Evolutionary conservation across 345 rosid species (phyloP), one percentile per base, ranked within the genome.

Genomic region (Linum trigynum): DNA sequence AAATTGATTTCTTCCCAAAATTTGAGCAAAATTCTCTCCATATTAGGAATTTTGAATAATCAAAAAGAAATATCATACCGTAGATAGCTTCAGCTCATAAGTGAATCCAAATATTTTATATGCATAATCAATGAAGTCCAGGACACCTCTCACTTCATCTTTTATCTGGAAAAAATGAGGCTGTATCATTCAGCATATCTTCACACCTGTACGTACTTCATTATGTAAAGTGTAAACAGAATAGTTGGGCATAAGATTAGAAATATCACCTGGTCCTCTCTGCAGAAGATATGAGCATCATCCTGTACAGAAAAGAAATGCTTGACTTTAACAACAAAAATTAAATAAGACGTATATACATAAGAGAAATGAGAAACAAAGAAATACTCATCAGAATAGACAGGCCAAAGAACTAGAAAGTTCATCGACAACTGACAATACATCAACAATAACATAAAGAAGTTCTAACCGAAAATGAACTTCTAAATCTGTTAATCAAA

Each of bases 201-300:
- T 48, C 53, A 48, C 14, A 15, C 9, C 3, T 10, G 14, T 48
- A 48, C 3, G 9, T 12, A 9, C 9, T 48, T 5, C 53, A 9
- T 48, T 3, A 48, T 48, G 53, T 12, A 23, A 23, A 23, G 32
- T 23, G 32, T 23, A 48, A 48, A 57, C 10, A 60, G 39, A 45
- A 57, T 45, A 3, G 59, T 43, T 14, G 5, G 37, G 38, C 38
- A 41, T 48, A 40, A 75, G 64, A 64, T 59, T 41, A 68, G 65
- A 55, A 66, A 56, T 62, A 23, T 72, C 65, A 90, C 97, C 92
- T 90, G 97, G 12, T 80, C 74, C 69, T 85, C 87, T 79, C 83
- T 82, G 77, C 97, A 94, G 82, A 94, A 90, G 67, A 94, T 90
- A 75, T 88, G 97, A 69, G 97, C 95, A 77, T 90, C 96, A 76